Evolutionary conservation across 2,329 filamentous ascomycete genomes (phyloP).

Genomic region (Lachnellula arida): DNA sequence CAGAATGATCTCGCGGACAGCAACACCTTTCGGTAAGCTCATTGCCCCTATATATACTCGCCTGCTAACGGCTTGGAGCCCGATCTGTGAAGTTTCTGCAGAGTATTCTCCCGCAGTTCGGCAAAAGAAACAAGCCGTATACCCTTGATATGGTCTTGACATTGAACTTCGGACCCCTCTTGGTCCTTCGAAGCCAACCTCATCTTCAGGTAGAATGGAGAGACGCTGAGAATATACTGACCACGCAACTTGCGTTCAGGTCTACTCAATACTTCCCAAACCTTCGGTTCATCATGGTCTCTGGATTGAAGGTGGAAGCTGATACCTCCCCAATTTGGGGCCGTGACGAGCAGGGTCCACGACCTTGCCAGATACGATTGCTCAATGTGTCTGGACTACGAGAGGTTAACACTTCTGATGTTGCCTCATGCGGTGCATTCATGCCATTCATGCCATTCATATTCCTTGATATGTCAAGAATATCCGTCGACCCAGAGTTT

Average conservation of each 20-base stretch:
- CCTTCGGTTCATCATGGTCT: conserved; percentile 44
- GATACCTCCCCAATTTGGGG: neutral
- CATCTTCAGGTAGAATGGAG: conserved; percentile 29
- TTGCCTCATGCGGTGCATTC: neutral
- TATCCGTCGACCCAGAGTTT: neutral
- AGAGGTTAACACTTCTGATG: neutral
- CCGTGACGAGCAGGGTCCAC: neutral
- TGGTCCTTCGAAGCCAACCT: conserved; percentile 35
- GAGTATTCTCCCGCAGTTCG: neutral
- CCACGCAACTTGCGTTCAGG: neutral
- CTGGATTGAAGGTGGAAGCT: conserved; percentile 35
- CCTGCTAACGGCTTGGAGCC: neutral
- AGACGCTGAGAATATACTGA: neutral
- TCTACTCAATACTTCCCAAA: neutral
- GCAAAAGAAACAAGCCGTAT: neutral
- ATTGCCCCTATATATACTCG: neutral
- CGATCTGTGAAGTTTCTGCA: neutral
- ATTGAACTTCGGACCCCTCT: neutral
- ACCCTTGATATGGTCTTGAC: neutral
- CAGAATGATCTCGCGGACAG: conserved; percentile 5
- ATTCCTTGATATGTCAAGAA: neutral
- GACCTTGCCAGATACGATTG: neutral
- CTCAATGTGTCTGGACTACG: neutral
- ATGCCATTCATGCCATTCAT: neutral
- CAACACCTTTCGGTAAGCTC: conserved; percentile 14